These are phyloP conservation scores for Schoenoplectus triqueter DNA, from an alignment of 202 grass and related monocot species.

Conservation along the genomic window DNA sequence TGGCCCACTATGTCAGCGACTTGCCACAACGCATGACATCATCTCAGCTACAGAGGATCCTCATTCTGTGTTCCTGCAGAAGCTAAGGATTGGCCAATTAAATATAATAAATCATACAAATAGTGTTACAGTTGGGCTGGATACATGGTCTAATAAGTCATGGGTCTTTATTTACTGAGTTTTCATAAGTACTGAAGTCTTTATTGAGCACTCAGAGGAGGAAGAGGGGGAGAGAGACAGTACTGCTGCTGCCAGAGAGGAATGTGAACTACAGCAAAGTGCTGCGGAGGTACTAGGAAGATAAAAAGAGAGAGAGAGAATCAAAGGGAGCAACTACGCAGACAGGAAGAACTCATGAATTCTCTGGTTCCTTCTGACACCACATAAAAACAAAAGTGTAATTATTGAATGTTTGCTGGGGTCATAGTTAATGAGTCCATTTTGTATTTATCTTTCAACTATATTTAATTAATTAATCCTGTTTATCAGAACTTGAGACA, in stretches of 20 bases:
- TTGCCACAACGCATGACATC: background rate
- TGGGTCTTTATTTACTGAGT: constrained; percentile 39
- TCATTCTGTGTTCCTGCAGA: background rate
- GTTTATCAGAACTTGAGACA: background rate
- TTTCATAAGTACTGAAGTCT: constrained; percentile 32
- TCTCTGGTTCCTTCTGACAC: constrained; percentile 36
- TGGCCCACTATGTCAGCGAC: too few relatives aligned
- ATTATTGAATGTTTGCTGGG: constrained; percentile 23
- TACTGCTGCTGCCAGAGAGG: constrained; percentile 9
- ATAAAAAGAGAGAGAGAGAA: constrained; percentile 22
- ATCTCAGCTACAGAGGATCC: background rate
- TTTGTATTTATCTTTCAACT: background rate
- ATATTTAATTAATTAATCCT: background rate
- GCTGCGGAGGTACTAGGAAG: constrained; percentile 34
- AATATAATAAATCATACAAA: constrained; percentile 27
- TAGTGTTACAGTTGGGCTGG: constrained; percentile 39
- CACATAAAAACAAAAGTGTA: constrained; percentile 33
- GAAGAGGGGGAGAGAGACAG: constrained; percentile 14
- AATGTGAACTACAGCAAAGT: constrained; percentile 39
- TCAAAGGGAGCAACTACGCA: constrained; percentile 27
- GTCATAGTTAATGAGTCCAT: background rate
- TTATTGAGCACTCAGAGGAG: constrained; percentile 29
- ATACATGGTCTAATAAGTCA: constrained; percentile 33
- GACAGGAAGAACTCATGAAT: constrained; percentile 41
- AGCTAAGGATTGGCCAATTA: constrained; percentile 19